Evolutionary conservation across 306 rosid genomes (phyloP).

Genomic region (Acacia crassicarpa): DNA sequence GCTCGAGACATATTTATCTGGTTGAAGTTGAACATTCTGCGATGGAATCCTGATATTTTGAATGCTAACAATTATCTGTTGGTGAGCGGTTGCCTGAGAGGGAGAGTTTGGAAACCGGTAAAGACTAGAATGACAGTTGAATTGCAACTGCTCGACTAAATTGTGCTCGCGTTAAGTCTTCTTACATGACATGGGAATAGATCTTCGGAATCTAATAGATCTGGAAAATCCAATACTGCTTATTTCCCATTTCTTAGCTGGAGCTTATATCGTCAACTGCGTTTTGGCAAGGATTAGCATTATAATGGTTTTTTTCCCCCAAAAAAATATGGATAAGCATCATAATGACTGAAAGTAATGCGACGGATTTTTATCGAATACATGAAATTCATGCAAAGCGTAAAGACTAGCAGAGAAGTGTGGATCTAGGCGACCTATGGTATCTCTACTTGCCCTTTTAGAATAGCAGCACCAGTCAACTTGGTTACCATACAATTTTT

Average conservation of each 20-base stretch:
- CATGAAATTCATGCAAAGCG: not conserved
- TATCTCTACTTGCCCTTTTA: conserved; percentile 1
- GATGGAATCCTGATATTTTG: not conserved
- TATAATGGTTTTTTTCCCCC: not conserved
- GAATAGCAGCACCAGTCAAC: not conserved
- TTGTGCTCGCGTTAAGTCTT: conserved; percentile 4
- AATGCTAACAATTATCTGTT: conserved; percentile 19
- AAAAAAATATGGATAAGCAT: not conserved
- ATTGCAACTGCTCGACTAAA: conserved; percentile 7
- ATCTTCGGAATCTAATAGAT: conserved; percentile 26
- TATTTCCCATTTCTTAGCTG: conserved; percentile 3
- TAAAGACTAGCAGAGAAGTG: not conserved
- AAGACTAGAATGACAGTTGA: not conserved
- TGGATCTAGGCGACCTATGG: conserved; percentile 21
- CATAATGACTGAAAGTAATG: conserved; percentile 13
- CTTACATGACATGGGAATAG: not conserved
- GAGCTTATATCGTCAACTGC: not conserved
- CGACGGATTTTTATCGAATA: conserved; percentile 6
- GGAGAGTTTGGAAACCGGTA: not conserved
- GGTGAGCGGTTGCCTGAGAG: conserved; percentile 1
- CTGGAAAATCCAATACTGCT: not conserved
- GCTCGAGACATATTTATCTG: not conserved
- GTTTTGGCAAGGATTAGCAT: conserved; percentile 24
- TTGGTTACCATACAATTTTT: conserved; percentile 22
- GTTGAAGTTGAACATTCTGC: conserved; percentile 12